Evolutionary conservation across 2,329 filamentous ascomycete species (phyloP), one percentile per base, ranked within the genome.

Genomic region (Alternaria sp.): DNA sequence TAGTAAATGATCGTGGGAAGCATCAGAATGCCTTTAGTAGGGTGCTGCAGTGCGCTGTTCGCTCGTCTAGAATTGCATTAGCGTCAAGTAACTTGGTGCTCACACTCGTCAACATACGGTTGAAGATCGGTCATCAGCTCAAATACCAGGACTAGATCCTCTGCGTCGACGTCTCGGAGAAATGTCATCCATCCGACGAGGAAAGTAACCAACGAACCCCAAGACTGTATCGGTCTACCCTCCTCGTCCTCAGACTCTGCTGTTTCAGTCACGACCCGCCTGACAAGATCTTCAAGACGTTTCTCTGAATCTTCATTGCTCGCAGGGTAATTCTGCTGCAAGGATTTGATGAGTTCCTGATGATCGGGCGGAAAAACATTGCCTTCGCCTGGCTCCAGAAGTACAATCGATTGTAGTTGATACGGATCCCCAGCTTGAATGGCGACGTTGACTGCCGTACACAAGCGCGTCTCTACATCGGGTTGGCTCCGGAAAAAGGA

Each of bases 1-100:
- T 96, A 85, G 29, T 90, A 90, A 68, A 97, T 88, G 72, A 92
- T 91, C 3, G 92, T 93, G 40, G 92, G 89, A 39, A 97, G 86
- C 68, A 97, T 87, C 69, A 97, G 85, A 29, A 89, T 85, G 31
- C 94, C 94, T 73, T 93, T 88, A 11, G 88, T 88, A 2, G 90
- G 87, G 70, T 97, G 90, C 6, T 88, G 87, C 46, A 97, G 86
- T 0, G 93, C 93, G 21, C 90, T 90, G 26, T 92, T 90, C 67
- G 90, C 95, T 68, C 93, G 90, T 71, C 92, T 73, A 55, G 9
- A 37, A 23, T 8, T 14, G 26, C 11, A 51, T 65, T 39, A 68
- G 61, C 37, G 40, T 51, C 5, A 14, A 28, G 26, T 36, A 13
- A 44, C 8, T 37, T 29, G 4, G n/a, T 14, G 13, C 5, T 2